Conservation (phyloP, 108 stramenopile genomes). For the Cyclotella sp. region DNA sequence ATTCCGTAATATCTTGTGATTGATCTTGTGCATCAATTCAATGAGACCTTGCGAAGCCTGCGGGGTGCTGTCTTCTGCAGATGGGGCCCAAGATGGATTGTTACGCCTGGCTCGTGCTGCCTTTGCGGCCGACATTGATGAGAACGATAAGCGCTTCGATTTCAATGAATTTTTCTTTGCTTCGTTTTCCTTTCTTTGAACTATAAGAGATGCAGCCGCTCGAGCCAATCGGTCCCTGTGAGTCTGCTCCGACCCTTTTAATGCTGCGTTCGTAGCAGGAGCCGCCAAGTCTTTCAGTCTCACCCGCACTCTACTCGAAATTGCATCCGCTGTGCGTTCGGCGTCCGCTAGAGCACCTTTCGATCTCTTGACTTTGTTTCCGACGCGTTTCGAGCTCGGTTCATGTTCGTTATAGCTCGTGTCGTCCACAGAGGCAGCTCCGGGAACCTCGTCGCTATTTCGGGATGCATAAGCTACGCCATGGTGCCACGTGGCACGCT, state of each 20-base stretch:
- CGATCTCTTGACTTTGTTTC: too few species aligned
- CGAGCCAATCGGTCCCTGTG: slow-evolving; percentile 20
- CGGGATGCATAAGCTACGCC: too few species aligned
- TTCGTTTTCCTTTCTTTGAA: slow-evolving; percentile 16
- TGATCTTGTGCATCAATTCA: slow-evolving; percentile 36
- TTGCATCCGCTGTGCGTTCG: too few species aligned
- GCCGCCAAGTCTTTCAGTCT: background rate
- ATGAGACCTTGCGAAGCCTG: slow-evolving; percentile 13
- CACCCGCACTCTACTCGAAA: background rate
- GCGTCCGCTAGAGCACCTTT: too few species aligned
- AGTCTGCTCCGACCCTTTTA: background rate
- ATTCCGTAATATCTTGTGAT: slow-evolving; percentile 33
- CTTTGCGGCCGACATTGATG: slow-evolving; percentile 5
- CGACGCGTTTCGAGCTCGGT: too few species aligned
- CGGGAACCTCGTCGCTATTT: too few species aligned
- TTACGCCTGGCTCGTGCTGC: background rate
- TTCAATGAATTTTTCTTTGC: background rate
- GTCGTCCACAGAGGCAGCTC: too few species aligned
- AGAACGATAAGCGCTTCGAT: background rate
- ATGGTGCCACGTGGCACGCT: too few species aligned
- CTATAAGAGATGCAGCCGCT: slow-evolving; percentile 23
- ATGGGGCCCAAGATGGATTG: slow-evolving; percentile 1
- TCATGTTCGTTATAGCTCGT: too few species aligned
- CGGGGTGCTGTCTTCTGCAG: slow-evolving; percentile 1
- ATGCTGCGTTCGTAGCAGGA: background rate